A percentile compares a stretch with the other conserved stretches of the same genome.
These are phyloP conservation scores for Ascocoryne sarcoides DNA, from an alignment of 2,329 filamentous ascomycete species.

Conservation along the genomic window DNA sequence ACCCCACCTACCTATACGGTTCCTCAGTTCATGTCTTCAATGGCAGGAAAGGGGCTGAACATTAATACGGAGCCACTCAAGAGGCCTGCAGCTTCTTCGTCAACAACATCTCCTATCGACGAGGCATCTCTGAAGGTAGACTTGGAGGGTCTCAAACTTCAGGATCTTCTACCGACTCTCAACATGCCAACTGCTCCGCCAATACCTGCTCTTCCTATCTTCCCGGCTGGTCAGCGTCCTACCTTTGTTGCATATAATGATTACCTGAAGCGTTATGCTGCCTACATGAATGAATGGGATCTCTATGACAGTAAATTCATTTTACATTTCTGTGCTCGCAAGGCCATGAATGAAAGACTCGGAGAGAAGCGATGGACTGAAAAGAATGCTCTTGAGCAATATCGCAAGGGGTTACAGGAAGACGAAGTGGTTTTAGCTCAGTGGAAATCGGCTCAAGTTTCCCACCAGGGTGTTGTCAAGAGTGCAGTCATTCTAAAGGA, in stretches of 20 bases:
- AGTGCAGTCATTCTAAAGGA: slow-evolving; percentile 45
- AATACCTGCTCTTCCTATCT: slow-evolving; percentile 26
- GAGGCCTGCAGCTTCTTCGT: slow-evolving; percentile 28
- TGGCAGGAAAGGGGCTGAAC: slow-evolving; percentile 41
- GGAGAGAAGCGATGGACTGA: slow-evolving; percentile 36
- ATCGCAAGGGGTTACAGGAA: slow-evolving; percentile 51
- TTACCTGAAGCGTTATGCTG: slow-evolving; percentile 44
- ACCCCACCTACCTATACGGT: slow-evolving; percentile 30
- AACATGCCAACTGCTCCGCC: slow-evolving; percentile 41
- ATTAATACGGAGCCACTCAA: slow-evolving; percentile 46
- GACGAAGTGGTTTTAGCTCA: slow-evolving; percentile 53
- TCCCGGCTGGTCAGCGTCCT: slow-evolving; percentile 34
- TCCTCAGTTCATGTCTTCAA: slow-evolving; percentile 40
- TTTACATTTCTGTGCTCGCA: slow-evolving; percentile 46
- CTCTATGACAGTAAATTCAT: slow-evolving; percentile 44
- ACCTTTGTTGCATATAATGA: slow-evolving; percentile 36
- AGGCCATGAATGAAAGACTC: slow-evolving; percentile 29
- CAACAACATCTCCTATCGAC: slow-evolving; percentile 14
- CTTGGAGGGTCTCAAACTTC: slow-evolving; percentile 36
- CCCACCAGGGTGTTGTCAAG: slow-evolving; percentile 49
- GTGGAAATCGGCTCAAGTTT: slow-evolving; percentile 51
- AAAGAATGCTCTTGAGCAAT: slow-evolving; percentile 42
- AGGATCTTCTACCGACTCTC: slow-evolving; percentile 46
- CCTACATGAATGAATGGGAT: slow-evolving; percentile 45
- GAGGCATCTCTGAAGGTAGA: slow-evolving; percentile 25